phyloP scores from a whole-genome alignment of 2,329 filamentous ascomycete species.

The Thielaviopsis populi region DNA sequence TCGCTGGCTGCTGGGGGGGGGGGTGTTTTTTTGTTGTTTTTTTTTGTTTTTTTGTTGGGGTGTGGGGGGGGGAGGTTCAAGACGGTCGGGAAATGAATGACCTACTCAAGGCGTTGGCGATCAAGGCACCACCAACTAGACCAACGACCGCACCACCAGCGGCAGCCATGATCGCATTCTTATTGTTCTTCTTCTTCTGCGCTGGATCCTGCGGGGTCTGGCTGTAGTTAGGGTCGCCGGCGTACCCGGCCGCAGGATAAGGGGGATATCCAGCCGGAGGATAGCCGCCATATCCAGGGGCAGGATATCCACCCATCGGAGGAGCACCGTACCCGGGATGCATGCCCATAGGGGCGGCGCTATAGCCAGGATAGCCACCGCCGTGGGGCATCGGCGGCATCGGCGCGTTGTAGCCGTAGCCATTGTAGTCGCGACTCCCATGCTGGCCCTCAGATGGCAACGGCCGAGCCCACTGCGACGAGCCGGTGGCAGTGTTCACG shows the following conservation, averaged over 20 bases:
- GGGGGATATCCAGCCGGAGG: constrained; percentile 18
- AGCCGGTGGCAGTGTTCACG: constrained; percentile 44
- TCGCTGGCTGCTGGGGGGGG: too few species aligned
- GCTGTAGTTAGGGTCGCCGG: constrained; percentile 19
- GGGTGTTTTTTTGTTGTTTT: too few species aligned
- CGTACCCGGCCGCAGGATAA: constrained; percentile 17
- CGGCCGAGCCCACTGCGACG: constrained; percentile 49
- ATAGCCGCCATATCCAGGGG: constrained; percentile 14
- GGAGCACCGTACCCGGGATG: not conserved
- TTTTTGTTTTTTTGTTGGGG: too few species aligned
- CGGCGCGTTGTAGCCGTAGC: not conserved
- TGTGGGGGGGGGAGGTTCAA: too few species aligned
- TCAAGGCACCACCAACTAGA: constrained; percentile 40
- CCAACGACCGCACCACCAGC: constrained; percentile 44
- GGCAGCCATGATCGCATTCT: constrained; percentile 42
- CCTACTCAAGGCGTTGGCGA: constrained; percentile 42
- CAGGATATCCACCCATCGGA: constrained; percentile 3
- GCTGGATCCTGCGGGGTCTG: constrained; percentile 19
- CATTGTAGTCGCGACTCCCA: constrained; percentile 14
- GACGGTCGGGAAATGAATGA: constrained; percentile 19
- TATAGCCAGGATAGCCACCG: constrained; percentile 3
- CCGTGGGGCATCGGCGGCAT: not conserved
- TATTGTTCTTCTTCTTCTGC: constrained; percentile 32
- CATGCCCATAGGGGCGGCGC: too few species aligned
- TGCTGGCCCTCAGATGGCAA: constrained; percentile 18